Base-by-base conservation (phyloP, 306 rosid species). In the Cucumis hystrix region DNA sequence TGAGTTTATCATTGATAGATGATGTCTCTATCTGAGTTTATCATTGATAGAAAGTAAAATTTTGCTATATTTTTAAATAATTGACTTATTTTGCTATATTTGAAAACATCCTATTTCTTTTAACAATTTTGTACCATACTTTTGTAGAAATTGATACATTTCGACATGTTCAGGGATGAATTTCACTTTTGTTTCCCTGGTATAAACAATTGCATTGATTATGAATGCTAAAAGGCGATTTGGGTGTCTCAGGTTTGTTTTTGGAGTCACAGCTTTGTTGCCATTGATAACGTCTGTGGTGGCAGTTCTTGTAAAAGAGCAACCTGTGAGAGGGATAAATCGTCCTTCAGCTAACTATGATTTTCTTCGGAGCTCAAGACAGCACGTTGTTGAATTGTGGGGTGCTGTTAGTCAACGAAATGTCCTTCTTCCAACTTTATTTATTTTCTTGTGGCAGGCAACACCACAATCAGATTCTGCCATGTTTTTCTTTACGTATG, bases 381-480 rank as follows among this genome's bases (percentile, higher is more conserved):
- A 87, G 86, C 88, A 83, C 76, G 74, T 91, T 74, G 71, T 84
- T 85, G 90, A 92, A 87, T 84, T 96, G 81, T 89, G 93, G 99
- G 84, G 35, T 78, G 88, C 98, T 78, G 87, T 92, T 61, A 87
- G 82, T 83, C 93, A 88, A 82, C 93, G 90, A 71, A 84, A 82
- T 82, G 93, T 96, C 69, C 82, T 96, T 69, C 93, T 96, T 81
- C 99, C 99, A 45, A 92, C 97, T 2, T 69, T 92, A 78, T 96
- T 96, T 83, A 89, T 96, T 86, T 92, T 96, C 88, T 83, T 92
- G 87, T 96, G 99, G 99, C 99, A 96, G 90, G 91, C 97, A 82
- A 96, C 99, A 25, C 99, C 99, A 0, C 99, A 96, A 8, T 96
- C 98, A 20, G 99, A 96, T 74, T 96, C 98, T 68, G 99, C 98